Base-by-base conservation (phyloP, 2,329 filamentous ascomycete species). In the Phaeoacremonium minimum region DNA sequence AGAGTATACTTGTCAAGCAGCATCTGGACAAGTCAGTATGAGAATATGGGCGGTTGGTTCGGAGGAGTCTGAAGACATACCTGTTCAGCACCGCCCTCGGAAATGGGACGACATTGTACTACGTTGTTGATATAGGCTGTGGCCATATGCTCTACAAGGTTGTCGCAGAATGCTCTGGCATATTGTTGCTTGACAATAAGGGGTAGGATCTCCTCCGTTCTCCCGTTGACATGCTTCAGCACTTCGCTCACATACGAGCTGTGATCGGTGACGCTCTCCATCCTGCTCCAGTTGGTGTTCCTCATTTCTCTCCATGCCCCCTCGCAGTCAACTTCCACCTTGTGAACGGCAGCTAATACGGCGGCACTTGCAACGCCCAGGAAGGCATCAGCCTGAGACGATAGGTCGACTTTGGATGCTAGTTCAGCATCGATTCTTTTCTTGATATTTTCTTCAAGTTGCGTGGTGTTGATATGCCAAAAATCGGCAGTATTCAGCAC, bases 401-500 rank as follows among this genome's bases (percentile, higher is more conserved):
- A 90, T 15, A 98, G 66, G 57, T 97, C 91, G 6, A 98, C 85
- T 44, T 79, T 81, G 18, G 79, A 65, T 13, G 78, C 78, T 22
- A 95, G 69, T 3, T 89, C 85, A 31, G 77, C 71, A 46, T 97
- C 93, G 44, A 98, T 89, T 8, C 89, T 80, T 50, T 86, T 84
- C 63, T 88, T 91, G 60, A 98, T 90, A 59, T 87, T 95, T 51
- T 97, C 90, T 57, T 97, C 91, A 1, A 98, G 73, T 55, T 97
- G 91, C 32, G 83, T 89, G 33, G 89, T 93, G 18, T 95, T 97
- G 17, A 80, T 80, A 55, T 96, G 91, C 77, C 93, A 98, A 59
- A 97, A 98, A 55, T 98, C 93, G 1, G 93, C 91, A 2, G 93
- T 97, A 56, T 98, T 98, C 32, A 98, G 71, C 2, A 97, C 89